A percentile compares a stretch with the other conserved stretches of the same genome.
Evolutionary conservation across 1,284 basidiomycete genomes (phyloP).

Genomic region (Malassezia globosa): DNA sequence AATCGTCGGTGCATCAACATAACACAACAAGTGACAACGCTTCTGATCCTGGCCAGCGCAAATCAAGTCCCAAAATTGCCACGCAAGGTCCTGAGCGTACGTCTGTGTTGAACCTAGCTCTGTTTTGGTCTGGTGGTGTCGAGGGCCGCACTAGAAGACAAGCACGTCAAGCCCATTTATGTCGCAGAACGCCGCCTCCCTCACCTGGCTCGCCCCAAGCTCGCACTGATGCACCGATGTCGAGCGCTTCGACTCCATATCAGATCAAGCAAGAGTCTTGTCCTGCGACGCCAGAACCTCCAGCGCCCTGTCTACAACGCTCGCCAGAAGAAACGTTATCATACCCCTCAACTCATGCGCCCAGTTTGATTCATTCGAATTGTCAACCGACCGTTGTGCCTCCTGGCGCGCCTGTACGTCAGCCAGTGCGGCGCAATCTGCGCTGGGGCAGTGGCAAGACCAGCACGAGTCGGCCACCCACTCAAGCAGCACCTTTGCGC

Average conservation of each 20-base stretch:
- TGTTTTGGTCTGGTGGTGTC: slow-evolving; percentile 44
- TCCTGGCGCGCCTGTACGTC: slow-evolving; percentile 20
- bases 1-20: too few relatives aligned
- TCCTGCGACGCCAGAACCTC: neutral
- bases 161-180: slow-evolving; percentile 11
- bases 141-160: slow-evolving; percentile 34
- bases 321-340: neutral
- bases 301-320: neutral
- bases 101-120: slow-evolving; percentile 40
- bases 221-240: neutral
- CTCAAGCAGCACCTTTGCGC: neutral
- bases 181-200: too few relatives aligned
- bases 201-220: too few relatives aligned
- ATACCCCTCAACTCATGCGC: neutral
- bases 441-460: slow-evolving; percentile 43
- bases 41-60: too few relatives aligned
- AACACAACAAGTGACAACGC: too few relatives aligned
- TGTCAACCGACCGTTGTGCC: slow-evolving; percentile 14
- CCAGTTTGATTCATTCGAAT: neutral
- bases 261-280: too few relatives aligned
- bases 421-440: slow-evolving; percentile 40
- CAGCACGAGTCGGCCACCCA: slow-evolving; percentile 26
- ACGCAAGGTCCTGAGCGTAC: slow-evolving; percentile 43
- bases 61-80: slow-evolving; percentile 27
- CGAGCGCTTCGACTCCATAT: neutral